Evolutionary conservation across 192 early-diverging fungal genomes (phyloP), one percentile per base, ranked within the genome.

Genomic region (Piromyces finnis): DNA sequence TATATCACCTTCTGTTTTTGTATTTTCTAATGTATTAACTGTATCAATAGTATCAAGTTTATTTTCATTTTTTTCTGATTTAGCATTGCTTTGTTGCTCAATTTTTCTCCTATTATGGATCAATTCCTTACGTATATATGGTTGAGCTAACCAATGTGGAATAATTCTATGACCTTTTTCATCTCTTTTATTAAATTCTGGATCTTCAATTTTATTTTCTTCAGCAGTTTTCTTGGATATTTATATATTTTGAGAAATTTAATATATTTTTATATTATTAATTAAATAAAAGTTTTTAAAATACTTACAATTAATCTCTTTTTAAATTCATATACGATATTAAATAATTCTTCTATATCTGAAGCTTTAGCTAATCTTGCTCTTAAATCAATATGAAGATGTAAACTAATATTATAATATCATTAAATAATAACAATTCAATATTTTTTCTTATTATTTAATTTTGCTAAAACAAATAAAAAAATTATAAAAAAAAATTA

Each of bases 131-230:
- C 93, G 85, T 77, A 94, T 83, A 79, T 90, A 88, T 26, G 93
- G 93, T 82, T 94, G 93, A 41, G 84, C 86, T 22, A 90, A 84
- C 92, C 92, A 94, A 32, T 84, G 84, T 26, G 93, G 93, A 59
- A 93, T 83, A 26, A 85, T 85, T 29, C 88, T 86, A 81, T 88
- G 85, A 0, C 92, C 92, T 29, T 86, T 81, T 28, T 85, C 87
- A 82, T 89, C 85, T 15, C 85, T 80, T 80, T 89, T 84, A 28
- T 77, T 82, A 28, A 83, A 41, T 26, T 82, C 85, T 28, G 84
- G 81, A n/a, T 83, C 79, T 0, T 83, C 81, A 59, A 51, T 51
- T 22, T 15, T 15, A 51, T 86, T 81, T 77, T 77, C 51, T 14
- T 80, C 79, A 7, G 77, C 81, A 28, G 79, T 81, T 29, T 81